Evolutionary conservation across 352 stramenopile genomes (phyloP), one percentile per base, ranked within the genome.

Genomic region (Phytophthora cryptogea): DNA sequence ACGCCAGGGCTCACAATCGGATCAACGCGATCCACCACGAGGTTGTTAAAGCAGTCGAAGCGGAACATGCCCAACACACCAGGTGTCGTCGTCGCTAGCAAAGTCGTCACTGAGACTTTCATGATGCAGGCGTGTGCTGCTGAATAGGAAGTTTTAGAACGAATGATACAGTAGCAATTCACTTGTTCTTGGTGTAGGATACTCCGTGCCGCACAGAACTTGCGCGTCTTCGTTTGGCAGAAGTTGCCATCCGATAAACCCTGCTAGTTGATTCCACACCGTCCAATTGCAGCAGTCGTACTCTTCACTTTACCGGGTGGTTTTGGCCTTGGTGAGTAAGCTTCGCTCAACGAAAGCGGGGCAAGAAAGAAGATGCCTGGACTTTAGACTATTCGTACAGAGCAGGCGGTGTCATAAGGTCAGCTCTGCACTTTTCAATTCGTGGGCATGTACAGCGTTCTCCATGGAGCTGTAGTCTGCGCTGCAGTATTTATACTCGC

Each of bases 41-140:
- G 59, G 59, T 85, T 78, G 62, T 82, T 85, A 55, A 75, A 76
- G 61, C 75, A 85, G 54, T 80, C 64, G 41, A 79, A 80, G 26
- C 71, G 71, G 35, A 80, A 80, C 71, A 80, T 76, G n/a, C 47
- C 59, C 13, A 48, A 28, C 8, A 41, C 45, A 6, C 40, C 4
- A 13, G 61, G 52, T 2, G 54, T 20, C 10, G 26, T 27, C 6
- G 43, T 30, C 13, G 13, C 0, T 7, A 61, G 14, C 5, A 50
- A 33, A 14, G 13, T 26, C 2, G 23, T 53, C 4, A 8, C 37
- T 27, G 50, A 58, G 10, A 58, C 6, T 36, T 52, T 66, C 62
- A 66, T 70, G 14, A n/a, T 59, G 4, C 7, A 14, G 5, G 39
- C 16, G 20, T 36, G 16, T 48, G 54, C 20, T 54, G 30, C 14